Evolutionary conservation across 164 flowering plant species (phyloP), one percentile per base, ranked within the genome.

Genomic region (Vitis rotundifolia): DNA sequence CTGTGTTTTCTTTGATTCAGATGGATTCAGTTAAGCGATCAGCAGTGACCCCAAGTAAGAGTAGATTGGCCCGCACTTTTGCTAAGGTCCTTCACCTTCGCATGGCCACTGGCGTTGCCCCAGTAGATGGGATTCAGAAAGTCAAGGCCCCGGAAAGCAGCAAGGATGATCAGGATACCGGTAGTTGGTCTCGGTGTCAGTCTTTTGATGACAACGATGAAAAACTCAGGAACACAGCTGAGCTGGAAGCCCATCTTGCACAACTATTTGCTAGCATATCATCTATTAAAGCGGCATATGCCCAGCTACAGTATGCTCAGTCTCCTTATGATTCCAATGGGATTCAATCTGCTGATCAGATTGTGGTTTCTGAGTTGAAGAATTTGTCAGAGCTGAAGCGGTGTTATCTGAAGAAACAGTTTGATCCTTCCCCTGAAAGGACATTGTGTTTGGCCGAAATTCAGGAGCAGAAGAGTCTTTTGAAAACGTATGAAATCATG

Each of bases 301-400:
- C 89, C 2, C 81, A 86, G 77, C 48, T 90, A 29, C 96, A 90
- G 73, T 56, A 59, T 65, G 73, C 90, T 47, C 88, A 90, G 70
- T 81, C 86, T 28, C 95, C 93, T 47, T 88, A 84, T 67, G 90
- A 90, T 79, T 77, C 79, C 1, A 89, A 83, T 13, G 88, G 82
- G 66, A 87, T 90, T 71, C 90, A 88, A 61, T 73, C 80, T 31
- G 81, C 89, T 10, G 96, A 89, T 72, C 63, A 77, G 62, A 58
- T 72, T 72, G 65, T 91, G 2, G 84, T 91, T 2, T 75, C 75
- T 0, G 92, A 91, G 81, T 65, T 91, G 75, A 81, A 79, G 66
- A 71, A 8, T 49, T 74, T 91, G 68, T 87, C 97, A 4, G 91
- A 89, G 64, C 54, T 89, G 71, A 91, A 89, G 72, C 93, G 80